These are phyloP conservation scores for Podospora didyma DNA, from an alignment of 495 filamentous ascomycete species.

Conservation along the genomic window DNA sequence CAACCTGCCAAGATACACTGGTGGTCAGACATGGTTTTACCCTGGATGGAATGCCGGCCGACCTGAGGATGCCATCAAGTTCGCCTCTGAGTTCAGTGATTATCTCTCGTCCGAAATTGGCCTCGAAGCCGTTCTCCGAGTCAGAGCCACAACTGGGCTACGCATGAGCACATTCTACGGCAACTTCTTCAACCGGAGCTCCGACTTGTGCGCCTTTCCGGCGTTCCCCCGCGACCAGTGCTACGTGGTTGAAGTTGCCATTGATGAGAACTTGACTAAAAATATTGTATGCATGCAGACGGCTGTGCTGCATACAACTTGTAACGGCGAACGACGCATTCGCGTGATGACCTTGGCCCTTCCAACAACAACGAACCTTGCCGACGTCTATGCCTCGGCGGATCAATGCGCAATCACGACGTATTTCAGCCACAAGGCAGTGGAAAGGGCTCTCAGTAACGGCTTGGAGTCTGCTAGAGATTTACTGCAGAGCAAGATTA, in stretches of 20 bases:
- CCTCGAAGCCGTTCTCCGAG: conserved; percentile 90
- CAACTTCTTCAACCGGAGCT: conserved; percentile 98
- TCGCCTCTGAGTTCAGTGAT: conserved; percentile 93
- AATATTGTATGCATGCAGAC: conserved; percentile 89
- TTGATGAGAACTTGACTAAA: conserved; percentile 91
- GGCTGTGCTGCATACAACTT: conserved; percentile 96
- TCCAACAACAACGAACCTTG: conserved; percentile 84
- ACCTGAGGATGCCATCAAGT: conserved; percentile 93
- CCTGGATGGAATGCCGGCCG: conserved; percentile 95
- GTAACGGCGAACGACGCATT: conserved; percentile 93
- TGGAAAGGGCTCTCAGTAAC: conserved; percentile 79
- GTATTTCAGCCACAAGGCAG: conserved; percentile 96
- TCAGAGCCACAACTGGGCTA: conserved; percentile 89
- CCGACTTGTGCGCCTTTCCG: conserved; percentile 95
- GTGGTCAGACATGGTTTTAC: conserved; percentile 98
- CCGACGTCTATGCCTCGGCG: conserved; percentile 90
- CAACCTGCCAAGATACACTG: conserved; percentile 92
- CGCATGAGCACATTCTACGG: conserved; percentile 98
- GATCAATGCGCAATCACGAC: conserved; percentile 90
- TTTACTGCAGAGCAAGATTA: conserved; percentile 79
- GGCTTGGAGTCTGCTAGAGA: conserved; percentile 90
- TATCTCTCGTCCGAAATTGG: conserved; percentile 94
- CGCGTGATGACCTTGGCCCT: conserved; percentile 90
- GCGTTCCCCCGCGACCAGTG: conserved; percentile 96
- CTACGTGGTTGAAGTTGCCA: conserved; percentile 98